Conservation (phyloP, 2,329 filamentous ascomycete species). For the Fusarium coffeatum region DNA sequence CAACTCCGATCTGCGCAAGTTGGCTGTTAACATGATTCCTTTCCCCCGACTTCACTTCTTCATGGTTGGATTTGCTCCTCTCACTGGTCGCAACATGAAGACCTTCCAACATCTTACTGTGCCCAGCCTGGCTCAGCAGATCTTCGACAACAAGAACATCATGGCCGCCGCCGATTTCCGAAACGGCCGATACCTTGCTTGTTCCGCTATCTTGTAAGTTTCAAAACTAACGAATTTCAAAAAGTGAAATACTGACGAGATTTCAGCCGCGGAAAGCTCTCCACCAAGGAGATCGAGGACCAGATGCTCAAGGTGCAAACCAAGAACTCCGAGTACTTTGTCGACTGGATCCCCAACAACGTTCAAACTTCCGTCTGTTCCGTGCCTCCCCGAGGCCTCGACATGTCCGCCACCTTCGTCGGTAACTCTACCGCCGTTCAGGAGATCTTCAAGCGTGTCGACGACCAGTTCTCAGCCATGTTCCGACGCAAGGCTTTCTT, state of each 20-base stretch:
- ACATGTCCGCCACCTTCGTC: constrained; percentile 99
- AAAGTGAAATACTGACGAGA: neutral
- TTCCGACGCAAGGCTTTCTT: constrained; percentile 99
- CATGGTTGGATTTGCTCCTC: constrained; percentile 99
- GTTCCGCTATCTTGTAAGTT: constrained; percentile 94
- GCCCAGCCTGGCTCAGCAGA: constrained; percentile 98
- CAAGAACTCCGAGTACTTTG: constrained; percentile 99
- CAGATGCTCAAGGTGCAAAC: constrained; percentile 99
- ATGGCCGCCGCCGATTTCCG: constrained; percentile 99
- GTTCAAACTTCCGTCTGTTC: constrained; percentile 99
- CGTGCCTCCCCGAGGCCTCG: constrained; percentile 94
- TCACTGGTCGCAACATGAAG: constrained; percentile 85
- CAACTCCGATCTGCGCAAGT: constrained; percentile 99
- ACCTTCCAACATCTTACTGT: constrained; percentile 98
- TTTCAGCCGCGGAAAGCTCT: constrained; percentile 91
- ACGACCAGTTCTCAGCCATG: constrained; percentile 99
- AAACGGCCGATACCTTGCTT: constrained; percentile 99
- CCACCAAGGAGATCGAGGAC: constrained; percentile 99
- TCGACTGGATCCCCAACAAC: constrained; percentile 99
- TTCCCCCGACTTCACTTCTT: constrained; percentile 99
- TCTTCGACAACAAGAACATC: constrained; percentile 99
- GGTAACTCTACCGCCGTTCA: constrained; percentile 99
- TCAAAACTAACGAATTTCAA: too few species aligned
- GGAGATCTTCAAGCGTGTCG: constrained; percentile 99
- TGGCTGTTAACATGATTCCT: constrained; percentile 99